Conservation (phyloP, 1,284 basidiomycete genomes). For the Puccinia novopanici region DNA sequence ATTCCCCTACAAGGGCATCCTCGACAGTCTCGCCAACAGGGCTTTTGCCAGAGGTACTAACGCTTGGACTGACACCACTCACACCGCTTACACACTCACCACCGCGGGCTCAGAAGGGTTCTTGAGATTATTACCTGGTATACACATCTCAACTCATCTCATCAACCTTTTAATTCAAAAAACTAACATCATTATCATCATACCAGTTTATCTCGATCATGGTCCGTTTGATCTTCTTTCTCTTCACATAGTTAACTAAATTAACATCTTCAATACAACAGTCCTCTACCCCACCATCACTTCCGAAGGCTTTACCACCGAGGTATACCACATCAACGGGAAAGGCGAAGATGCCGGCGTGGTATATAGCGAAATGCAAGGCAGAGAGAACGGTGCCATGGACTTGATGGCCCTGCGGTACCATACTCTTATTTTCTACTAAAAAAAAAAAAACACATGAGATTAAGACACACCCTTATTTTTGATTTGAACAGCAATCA, state of each 20-base stretch:
- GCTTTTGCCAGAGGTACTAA: constrained; percentile 84
- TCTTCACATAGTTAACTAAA: not conserved
- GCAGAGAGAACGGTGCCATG: constrained; percentile 84
- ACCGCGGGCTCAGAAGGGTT: constrained; percentile 97
- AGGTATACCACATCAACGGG: constrained; percentile 82
- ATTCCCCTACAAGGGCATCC: constrained; percentile 83
- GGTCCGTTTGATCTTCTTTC: constrained; percentile 23
- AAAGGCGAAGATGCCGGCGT: constrained; percentile 92
- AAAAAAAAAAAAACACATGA: not conserved
- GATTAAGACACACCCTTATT: constrained; percentile 46
- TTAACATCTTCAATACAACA: not conserved
- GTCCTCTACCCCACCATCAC: constrained; percentile 95
- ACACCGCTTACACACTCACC: constrained; percentile 84
- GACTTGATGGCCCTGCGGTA: constrained; percentile 86
- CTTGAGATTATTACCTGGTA: constrained; percentile 77
- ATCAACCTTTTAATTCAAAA: not conserved
- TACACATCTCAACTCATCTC: constrained; percentile 52
- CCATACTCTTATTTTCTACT: too few relatives aligned
- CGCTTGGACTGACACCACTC: constrained; percentile 66
- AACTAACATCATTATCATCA: not conserved
- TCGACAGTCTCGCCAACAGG: constrained; percentile 95
- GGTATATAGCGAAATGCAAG: constrained; percentile 98
- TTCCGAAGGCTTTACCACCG: constrained; percentile 84
- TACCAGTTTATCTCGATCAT: constrained; percentile 84
- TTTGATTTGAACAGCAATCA: constrained; percentile 66